Evolutionary conservation across 2,329 filamentous ascomycete genomes (phyloP).

Genomic region (Diaporthe eres): DNA sequence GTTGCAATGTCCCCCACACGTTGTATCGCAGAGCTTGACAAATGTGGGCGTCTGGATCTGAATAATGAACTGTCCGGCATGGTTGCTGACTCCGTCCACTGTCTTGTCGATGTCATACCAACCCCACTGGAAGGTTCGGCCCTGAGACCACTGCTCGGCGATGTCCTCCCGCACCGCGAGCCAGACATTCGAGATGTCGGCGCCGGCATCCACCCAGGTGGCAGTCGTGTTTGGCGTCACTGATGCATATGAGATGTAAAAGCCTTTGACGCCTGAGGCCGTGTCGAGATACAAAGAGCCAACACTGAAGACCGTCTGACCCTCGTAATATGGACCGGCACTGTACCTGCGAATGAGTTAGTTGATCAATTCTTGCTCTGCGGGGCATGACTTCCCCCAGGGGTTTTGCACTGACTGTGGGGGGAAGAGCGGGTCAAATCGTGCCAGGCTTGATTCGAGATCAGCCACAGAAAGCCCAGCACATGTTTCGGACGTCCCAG

Average conservation of each 20-base stretch:
- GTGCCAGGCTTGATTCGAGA: not conserved
- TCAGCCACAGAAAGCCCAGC: not conserved
- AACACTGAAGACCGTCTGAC: not conserved
- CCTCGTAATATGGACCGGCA: not conserved
- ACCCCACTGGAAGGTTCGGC: not conserved
- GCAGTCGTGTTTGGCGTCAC: constrained; percentile 3
- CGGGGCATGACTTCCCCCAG: too few relatives aligned
- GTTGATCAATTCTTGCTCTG: not conserved
- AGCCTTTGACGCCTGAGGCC: not conserved
- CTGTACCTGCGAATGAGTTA: not conserved
- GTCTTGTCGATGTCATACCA: constrained; percentile 7
- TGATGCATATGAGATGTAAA: not conserved
- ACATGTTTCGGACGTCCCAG: not conserved
- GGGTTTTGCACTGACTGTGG: not conserved
- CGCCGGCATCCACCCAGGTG: constrained; percentile 19
- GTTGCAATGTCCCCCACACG: not conserved
- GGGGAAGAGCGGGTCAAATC: not conserved
- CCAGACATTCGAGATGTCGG: constrained; percentile 16
- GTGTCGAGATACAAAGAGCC: not conserved
- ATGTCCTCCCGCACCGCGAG: constrained; percentile 4
- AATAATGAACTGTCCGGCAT: constrained; percentile 1
- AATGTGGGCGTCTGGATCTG: constrained; percentile 17
- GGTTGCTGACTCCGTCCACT: not conserved
- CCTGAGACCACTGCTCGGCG: not conserved
- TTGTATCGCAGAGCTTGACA: constrained; percentile 5